Conservation (phyloP, 1,284 basidiomycete species). For the Sporisorium iseilematis-ciliati region DNA sequence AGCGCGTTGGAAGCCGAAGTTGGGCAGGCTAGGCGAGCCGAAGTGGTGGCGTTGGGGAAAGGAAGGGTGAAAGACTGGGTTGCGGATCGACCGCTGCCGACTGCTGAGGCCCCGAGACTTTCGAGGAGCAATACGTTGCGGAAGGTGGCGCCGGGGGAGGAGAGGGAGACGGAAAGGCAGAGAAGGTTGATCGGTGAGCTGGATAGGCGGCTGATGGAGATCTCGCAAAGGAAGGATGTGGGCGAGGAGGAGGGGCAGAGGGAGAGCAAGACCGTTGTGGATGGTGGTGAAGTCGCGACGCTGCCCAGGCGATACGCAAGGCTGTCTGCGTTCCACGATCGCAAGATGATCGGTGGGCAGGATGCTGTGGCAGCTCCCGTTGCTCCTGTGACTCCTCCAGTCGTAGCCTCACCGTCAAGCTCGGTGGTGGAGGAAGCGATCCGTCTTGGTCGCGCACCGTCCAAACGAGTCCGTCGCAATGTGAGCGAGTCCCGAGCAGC, state of each 20-base stretch:
- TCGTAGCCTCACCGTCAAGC: neutral
- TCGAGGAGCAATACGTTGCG: constrained; percentile 45
- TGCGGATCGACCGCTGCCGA: constrained; percentile 20
- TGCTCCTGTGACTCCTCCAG: no score
- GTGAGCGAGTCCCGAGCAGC: constrained; percentile 26
- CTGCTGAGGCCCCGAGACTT: constrained; percentile 33
- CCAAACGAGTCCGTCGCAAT: constrained; percentile 44
- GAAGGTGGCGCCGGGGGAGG: neutral
- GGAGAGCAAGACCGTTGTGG: neutral
- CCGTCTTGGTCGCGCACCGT: constrained; percentile 43
- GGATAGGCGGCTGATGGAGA: constrained; percentile 18
- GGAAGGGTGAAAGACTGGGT: constrained; percentile 55
- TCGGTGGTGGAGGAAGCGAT: constrained; percentile 35
- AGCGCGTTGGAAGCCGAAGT: constrained; percentile 54
- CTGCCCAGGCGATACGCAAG: constrained; percentile 14
- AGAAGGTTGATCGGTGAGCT: constrained; percentile 28
- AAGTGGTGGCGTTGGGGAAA: constrained; percentile 49
- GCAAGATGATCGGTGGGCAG: constrained; percentile 10
- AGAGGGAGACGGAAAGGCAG: constrained; percentile 23
- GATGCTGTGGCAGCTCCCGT: neutral
- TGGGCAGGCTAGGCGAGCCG: constrained; percentile 43
- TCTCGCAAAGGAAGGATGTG: constrained; percentile 27
- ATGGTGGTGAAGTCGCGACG: neutral
- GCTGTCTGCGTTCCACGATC: constrained; percentile 46
- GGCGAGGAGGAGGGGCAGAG: neutral